These are phyloP conservation scores for Tolypocladium ophioglossoides DNA, from an alignment of 2,329 filamentous ascomycete genomes.

Conservation along the genomic window DNA sequence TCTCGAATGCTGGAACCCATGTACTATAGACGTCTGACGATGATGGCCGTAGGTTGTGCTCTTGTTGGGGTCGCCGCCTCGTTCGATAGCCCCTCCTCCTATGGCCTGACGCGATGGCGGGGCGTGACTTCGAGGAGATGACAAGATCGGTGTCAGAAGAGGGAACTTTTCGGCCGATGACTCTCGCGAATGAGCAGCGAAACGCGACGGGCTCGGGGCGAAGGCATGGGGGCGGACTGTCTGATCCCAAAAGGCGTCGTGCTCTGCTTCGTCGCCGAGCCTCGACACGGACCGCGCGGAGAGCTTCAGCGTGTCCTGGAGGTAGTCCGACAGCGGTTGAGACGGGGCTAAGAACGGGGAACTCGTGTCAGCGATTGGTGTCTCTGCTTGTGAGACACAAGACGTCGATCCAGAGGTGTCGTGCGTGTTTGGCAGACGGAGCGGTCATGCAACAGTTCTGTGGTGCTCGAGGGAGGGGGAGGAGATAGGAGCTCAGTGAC, in stretches of 20 bases:
- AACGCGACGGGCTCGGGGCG: conserved; percentile 27
- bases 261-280: conserved; percentile 42
- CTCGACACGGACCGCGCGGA: conserved; percentile 38
- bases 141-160: conserved; percentile 17
- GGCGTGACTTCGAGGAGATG: conserved; percentile 29
- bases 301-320: conserved; percentile 41
- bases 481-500: neutral
- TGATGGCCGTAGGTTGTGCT: conserved; percentile 67
- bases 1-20: conserved; percentile 86
- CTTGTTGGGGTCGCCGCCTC: conserved; percentile 46
- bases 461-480: neutral
- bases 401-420: neutral
- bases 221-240: conserved; percentile 37
- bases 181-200: conserved; percentile 43
- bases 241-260: conserved; percentile 38
- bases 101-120: conserved; percentile 29
- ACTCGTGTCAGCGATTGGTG: conserved; percentile 5
- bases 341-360: conserved; percentile 37
- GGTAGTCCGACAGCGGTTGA: conserved; percentile 47
- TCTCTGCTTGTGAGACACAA: neutral
- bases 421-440: neutral
- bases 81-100: conserved; percentile 33
- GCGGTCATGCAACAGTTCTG: neutral
- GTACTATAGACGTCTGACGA: conserved; percentile 91
- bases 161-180: conserved; percentile 46